Base-by-base conservation (phyloP, 2,329 filamentous ascomycete genomes). In the Trichophyton simii region DNA sequence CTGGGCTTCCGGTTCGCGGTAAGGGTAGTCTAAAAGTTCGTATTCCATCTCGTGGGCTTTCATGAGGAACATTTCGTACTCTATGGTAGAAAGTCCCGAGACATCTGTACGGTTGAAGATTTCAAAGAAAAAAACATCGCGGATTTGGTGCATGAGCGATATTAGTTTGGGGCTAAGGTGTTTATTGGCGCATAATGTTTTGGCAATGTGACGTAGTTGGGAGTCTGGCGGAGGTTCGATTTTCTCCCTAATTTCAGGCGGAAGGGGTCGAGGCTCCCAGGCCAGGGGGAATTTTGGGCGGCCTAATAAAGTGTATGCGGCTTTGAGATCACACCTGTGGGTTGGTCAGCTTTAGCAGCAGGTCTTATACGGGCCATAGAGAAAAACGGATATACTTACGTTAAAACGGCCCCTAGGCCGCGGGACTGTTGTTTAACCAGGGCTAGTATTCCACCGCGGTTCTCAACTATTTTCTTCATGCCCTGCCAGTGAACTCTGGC, bases 401-500 rank as follows among this genome's bases (percentile, higher is more conserved):
- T 67, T 52, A 72, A 61, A 55, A 73, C 67, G 18, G 68, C 71
- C 50, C 66, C 64, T 38, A 69, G 59, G 46, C 70, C 65, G 2
- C 67, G 67, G 13, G 25, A 72, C 68, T 57, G 66, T 67, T 18
- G 68, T 62, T 11, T 11, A 7, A 28, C 52, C 31, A 55, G 18
- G 44, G 66, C 60, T 31, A 62, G 62, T 52, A 73, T 70, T 2
- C 71, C 72, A 34, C 73, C 72, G 4, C 73, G 70, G n/a, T 72
- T 63, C 3, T 72, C 70, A 11, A 76, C 71, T 70, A 76, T 73
- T 9, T 66, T 68, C 60, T 69, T 70, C 9, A 77, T 66, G 2
- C 73, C 73, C 36, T 67, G 66, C 7, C 76, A 66, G 63, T 77
- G 75, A 22, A 76, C 70, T 44, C 67, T 68, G 15, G 71, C 71